Evolutionary conservation across 192 early-diverging fungal species (phyloP).

Genomic region (Entophlyctis luteolus): DNA sequence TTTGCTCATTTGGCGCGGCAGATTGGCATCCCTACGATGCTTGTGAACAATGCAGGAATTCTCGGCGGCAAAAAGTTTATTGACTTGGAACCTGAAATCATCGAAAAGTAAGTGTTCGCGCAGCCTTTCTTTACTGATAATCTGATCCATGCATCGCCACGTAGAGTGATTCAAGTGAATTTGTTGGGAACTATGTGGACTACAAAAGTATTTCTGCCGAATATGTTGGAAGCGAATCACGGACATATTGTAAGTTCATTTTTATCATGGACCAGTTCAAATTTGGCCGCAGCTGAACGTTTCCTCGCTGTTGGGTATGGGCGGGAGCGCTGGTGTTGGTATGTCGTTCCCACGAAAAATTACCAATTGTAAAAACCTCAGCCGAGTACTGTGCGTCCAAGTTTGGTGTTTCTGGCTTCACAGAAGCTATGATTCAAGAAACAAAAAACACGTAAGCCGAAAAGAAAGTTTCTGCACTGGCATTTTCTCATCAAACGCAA

Average conservation of each 20-base stretch:
- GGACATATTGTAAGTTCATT: constrained; percentile 69
- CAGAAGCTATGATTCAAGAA: constrained; percentile 74
- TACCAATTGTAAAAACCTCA: no score
- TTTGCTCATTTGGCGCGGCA: constrained; percentile 27
- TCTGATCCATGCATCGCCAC: no score
- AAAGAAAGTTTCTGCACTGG: background rate
- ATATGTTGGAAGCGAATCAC: constrained; percentile 64
- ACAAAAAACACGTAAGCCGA: constrained; percentile 55
- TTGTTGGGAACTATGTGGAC: constrained; percentile 70
- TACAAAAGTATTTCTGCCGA: constrained; percentile 71
- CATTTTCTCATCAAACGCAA: background rate
- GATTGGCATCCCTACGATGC: constrained; percentile 69
- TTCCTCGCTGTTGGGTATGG: constrained; percentile 37
- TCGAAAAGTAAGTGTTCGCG: constrained; percentile 40
- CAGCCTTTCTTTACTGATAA: background rate
- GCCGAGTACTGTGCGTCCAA: constrained; percentile 79
- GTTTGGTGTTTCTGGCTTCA: constrained; percentile 66
- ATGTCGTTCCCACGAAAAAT: no score
- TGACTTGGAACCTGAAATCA: constrained; percentile 59
- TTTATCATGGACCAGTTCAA: background rate
- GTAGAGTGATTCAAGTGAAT: constrained; percentile 69
- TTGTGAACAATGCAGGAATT: constrained; percentile 82
- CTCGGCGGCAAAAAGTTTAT: constrained; percentile 59
- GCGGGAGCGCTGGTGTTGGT: constrained; percentile 30
- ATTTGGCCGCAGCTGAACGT: constrained; percentile 35